Percentiles rank a stretch among this genome's conserved stretches.
These are phyloP conservation scores for Avena insularis DNA, from an alignment of 176 grass and related monocot genomes.

Conservation along the genomic window DNA sequence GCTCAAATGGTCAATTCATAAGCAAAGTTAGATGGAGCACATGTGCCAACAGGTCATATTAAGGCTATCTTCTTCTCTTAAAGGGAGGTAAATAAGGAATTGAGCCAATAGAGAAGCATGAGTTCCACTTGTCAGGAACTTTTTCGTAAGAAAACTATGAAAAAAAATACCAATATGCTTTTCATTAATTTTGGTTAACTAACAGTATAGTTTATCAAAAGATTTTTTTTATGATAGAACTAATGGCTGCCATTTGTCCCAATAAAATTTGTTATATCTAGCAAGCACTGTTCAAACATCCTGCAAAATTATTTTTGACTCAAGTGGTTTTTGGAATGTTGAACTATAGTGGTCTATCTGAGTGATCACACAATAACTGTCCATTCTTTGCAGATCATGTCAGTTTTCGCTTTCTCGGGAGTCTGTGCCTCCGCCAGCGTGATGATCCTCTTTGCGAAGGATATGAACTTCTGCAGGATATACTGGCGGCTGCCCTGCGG, in stretches of 20 bases:
- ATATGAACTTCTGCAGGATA: background rate
- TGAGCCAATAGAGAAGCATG: background rate
- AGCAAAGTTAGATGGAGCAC: background rate
- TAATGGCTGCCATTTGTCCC: background rate
- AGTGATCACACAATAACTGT: background rate
- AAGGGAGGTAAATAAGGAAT: background rate
- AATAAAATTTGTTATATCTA: background rate
- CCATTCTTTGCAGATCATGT: background rate
- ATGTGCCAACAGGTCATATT: background rate
- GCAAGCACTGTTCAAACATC: background rate
- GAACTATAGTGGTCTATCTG: background rate
- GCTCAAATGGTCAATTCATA: no score
- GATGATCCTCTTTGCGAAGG: background rate
- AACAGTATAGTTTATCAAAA: background rate
- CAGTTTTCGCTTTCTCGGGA: background rate
- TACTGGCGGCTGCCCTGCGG: background rate
- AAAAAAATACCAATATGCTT: background rate
- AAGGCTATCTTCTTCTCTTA: background rate
- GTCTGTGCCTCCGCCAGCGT: background rate
- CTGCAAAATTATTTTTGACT: background rate
- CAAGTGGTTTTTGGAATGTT: background rate
- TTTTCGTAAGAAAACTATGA: background rate
- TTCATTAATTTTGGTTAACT: background rate
- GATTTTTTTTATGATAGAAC: background rate
- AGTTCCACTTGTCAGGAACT: background rate